Evolutionary conservation across 164 flowering plant species (phyloP).

Genomic region (Annona squamosa): DNA sequence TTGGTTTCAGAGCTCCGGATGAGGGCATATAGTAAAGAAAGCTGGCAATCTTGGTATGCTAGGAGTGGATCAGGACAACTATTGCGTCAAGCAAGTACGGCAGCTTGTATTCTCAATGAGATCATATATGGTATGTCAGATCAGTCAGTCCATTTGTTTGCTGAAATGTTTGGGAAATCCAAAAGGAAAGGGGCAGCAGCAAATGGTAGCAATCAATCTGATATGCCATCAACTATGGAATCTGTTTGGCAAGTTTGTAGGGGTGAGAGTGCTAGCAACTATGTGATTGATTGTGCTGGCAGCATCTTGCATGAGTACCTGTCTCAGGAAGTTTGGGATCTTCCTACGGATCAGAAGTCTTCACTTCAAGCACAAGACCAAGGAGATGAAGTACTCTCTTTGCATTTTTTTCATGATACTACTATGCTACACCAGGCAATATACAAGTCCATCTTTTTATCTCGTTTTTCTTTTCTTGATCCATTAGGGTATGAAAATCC

Average conservation of each 20-base stretch:
- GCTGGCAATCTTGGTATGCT: constrained; percentile 79
- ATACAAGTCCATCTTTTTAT: constrained; percentile 5
- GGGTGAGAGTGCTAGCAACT: constrained; percentile 27
- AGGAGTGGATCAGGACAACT: constrained; percentile 72
- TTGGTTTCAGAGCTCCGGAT: constrained; percentile 61
- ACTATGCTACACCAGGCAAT: constrained; percentile 79
- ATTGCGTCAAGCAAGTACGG: constrained; percentile 79
- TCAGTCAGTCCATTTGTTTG: constrained; percentile 34
- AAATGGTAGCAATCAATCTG: constrained; percentile 15
- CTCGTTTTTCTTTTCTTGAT: background rate
- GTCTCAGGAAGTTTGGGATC: constrained; percentile 80
- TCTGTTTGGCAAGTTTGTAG: constrained; percentile 38
- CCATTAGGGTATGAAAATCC: background rate
- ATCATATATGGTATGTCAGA: constrained; percentile 82
- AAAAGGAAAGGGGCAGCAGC: constrained; percentile 16
- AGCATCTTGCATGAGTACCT: constrained; percentile 81
- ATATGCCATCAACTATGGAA: constrained; percentile 9
- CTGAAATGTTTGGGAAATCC: constrained; percentile 38
- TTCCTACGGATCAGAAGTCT: constrained; percentile 45
- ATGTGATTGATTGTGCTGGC: constrained; percentile 66
- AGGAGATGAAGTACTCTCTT: constrained; percentile 36
- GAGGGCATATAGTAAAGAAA: constrained; percentile 50
- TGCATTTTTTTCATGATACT: constrained; percentile 58
- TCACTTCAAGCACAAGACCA: constrained; percentile 24
- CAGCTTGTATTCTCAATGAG: constrained; percentile 79